phyloP scores from a whole-genome alignment of 306 rosid genomes.

The Rubus idaeus region DNA sequence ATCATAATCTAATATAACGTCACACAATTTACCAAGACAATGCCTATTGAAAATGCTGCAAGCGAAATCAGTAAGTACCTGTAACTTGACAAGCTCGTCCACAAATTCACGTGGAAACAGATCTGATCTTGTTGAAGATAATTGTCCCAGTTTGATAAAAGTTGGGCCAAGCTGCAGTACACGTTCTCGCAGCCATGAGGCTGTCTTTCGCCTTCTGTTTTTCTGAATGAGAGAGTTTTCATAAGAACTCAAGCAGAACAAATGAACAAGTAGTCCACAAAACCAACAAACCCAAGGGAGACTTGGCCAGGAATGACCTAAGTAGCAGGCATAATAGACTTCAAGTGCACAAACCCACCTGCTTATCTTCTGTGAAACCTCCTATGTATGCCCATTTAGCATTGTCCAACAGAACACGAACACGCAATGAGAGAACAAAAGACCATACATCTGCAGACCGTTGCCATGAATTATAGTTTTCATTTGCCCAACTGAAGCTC shows the following conservation, averaged over 20 bases:
- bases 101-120: constrained; percentile 85
- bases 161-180: constrained; percentile 96
- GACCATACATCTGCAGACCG: constrained; percentile 94
- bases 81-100: constrained; percentile 90
- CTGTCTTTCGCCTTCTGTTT: constrained; percentile 66
- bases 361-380: constrained; percentile 83
- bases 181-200: constrained; percentile 79
- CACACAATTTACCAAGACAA: background rate
- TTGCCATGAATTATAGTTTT: constrained; percentile 79
- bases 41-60: background rate
- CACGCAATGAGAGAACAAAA: constrained; percentile 70
- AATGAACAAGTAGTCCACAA: constrained; percentile 11
- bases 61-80: constrained; percentile 37
- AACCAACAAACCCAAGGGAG: constrained; percentile 25
- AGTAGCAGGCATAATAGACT: constrained; percentile 2
- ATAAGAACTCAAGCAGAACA: constrained; percentile 14
- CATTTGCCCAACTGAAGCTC: constrained; percentile 92
- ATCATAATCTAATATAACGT: background rate
- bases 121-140: constrained; percentile 92
- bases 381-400: constrained; percentile 87
- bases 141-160: constrained; percentile 89
- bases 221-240: constrained; percentile 45
- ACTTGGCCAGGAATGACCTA: constrained; percentile 9
- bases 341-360: constrained; percentile 45
- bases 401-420: constrained; percentile 75